Evolutionary conservation across 2,329 filamentous ascomycete genomes (phyloP).

Genomic region (Lecanicillium sp.): DNA sequence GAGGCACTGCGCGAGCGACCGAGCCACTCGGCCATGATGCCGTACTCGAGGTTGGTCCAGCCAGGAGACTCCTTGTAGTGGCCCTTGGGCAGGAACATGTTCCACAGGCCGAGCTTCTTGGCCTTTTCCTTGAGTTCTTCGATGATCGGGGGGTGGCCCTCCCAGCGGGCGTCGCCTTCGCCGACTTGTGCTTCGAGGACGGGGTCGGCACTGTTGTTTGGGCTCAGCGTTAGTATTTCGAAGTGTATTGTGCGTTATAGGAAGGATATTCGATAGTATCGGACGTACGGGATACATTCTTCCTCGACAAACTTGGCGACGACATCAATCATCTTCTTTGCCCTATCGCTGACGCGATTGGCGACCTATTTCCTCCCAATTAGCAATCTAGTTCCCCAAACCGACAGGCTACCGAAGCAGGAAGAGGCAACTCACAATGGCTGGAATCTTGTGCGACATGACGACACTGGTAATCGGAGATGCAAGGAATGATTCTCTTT

Average conservation of each 20-base stretch:
- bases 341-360: constrained; percentile 68
- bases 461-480: constrained; percentile 9
- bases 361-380: constrained; percentile 26
- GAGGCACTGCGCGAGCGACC: constrained; percentile 78
- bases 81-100: constrained; percentile 92
- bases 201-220: constrained; percentile 64
- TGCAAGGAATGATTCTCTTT: constrained; percentile 6
- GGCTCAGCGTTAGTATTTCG: too few species aligned
- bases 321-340: constrained; percentile 74
- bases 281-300: constrained; percentile 73
- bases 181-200: constrained; percentile 76
- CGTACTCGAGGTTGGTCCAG: constrained; percentile 93
- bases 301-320: constrained; percentile 96
- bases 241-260: too few species aligned
- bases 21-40: constrained; percentile 92
- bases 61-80: constrained; percentile 95
- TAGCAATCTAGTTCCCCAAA: too few species aligned
- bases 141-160: constrained; percentile 68
- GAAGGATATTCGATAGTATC: background rate
- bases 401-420: constrained; percentile 2
- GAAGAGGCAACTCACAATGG: constrained; percentile 28
- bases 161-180: constrained; percentile 68
- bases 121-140: constrained; percentile 87
- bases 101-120: constrained; percentile 81
- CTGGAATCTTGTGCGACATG: constrained; percentile 38